Evolutionary conservation across 805 yeast species (phyloP), one percentile per base, ranked within the genome.

Genomic region (Metschnikowia dekortorum): DNA sequence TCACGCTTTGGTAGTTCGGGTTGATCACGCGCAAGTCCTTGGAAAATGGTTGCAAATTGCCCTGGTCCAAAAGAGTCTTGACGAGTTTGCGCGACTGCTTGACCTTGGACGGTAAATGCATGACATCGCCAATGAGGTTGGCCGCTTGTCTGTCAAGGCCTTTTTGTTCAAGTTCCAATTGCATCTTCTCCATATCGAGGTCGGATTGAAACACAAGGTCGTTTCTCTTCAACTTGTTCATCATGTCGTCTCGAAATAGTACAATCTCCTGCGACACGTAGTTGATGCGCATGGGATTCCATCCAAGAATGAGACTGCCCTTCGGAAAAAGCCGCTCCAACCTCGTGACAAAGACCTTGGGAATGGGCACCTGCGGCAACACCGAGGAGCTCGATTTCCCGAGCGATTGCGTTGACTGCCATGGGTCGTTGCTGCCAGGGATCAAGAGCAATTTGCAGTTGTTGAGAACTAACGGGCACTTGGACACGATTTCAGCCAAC

Each of bases 401-500:
- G 45, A 84, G 74, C 1, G 87, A 77, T 44, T 78, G 79, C 48
- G 84, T 73, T 0, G 94, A 80, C 34, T 84, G 83, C 97, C 98
- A 94, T 0, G 97, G 97, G 67, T 94, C 99, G 57, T 89, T 87
- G 39, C 82, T 81, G 1, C 99, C 98, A 0, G 98, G 97, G 1
- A 92, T 71, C 51, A 94, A 80, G 1, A 89, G 69, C 30, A 94
- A 66, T 46, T 85, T 82, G 30, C 86, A 75, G 6, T 69, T 62
- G 7, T 69, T 61, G 11, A 82, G 69, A 6, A 89, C 66, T 4
- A 65, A 62, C 0, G 89, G 86, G 57, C 71, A 87, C 44, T 77
- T 73, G 8, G 84, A 78, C 16, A 94, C 61, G 2, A 89, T 60
- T 2, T 75, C 72, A 0, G 96, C 92, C 13, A 94, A 71, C 2